phyloP scores from a whole-genome alignment of 176 grass and related monocot genomes.

The Pontederia paniculata region DNA sequence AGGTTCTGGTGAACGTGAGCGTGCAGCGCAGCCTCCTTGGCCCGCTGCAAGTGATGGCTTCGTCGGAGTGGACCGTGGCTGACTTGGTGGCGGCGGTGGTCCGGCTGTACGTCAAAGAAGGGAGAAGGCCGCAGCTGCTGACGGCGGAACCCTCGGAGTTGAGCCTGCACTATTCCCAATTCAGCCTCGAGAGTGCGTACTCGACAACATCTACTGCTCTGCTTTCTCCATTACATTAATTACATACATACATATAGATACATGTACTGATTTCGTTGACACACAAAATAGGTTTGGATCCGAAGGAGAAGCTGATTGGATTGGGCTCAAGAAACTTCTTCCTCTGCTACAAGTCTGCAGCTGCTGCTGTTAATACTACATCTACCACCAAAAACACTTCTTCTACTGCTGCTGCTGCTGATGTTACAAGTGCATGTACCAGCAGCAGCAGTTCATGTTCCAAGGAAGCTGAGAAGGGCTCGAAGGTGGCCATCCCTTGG shows the following conservation, averaged over 20 bases:
- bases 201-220: neutral
- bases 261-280: too few species aligned
- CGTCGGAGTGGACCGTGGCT: slow-evolving; percentile 58
- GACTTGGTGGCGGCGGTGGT: slow-evolving; percentile 57
- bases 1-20: slow-evolving; percentile 71
- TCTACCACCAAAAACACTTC: slow-evolving; percentile 11
- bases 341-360: slow-evolving; percentile 47
- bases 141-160: slow-evolving; percentile 33
- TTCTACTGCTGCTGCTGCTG: neutral
- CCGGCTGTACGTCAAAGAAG: slow-evolving; percentile 63
- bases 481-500: slow-evolving; percentile 17
- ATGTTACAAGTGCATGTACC: too few species aligned
- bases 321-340: slow-evolving; percentile 93
- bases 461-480: slow-evolving; percentile 15
- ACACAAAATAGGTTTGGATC: slow-evolving; percentile 54
- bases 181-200: slow-evolving; percentile 74
- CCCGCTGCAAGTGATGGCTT: slow-evolving; percentile 82
- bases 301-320: slow-evolving; percentile 50
- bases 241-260: too few species aligned
- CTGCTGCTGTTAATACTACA: slow-evolving; percentile 8
- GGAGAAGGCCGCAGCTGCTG: slow-evolving; percentile 38
- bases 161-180: slow-evolving; percentile 84
- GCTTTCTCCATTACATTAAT: too few species aligned
- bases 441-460: slow-evolving; percentile 10
- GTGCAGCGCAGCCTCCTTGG: slow-evolving; percentile 69